phyloP scores from a whole-genome alignment of 2,329 filamentous ascomycete genomes.

The Botrytis pseudocinerea region DNA sequence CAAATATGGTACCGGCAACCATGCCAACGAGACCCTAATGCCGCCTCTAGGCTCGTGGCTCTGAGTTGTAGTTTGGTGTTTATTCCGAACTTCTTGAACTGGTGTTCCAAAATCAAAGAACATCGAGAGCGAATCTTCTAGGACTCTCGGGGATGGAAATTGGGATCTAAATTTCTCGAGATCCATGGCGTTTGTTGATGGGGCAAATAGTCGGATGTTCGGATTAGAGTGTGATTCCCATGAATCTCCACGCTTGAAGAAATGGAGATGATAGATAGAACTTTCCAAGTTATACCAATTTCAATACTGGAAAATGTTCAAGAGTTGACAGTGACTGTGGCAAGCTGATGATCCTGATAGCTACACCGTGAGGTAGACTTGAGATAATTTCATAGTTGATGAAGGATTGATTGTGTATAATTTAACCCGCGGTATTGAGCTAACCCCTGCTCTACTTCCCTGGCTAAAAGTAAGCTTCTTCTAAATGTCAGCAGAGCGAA shows the following conservation, averaged over 20 bases:
- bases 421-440: background rate
- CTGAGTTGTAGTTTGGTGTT: background rate
- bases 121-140: slow-evolving; percentile 27
- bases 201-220: background rate
- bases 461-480: slow-evolving; percentile 13
- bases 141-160: slow-evolving; percentile 5
- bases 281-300: background rate
- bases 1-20: slow-evolving; percentile 45
- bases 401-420: background rate
- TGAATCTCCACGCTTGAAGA: background rate
- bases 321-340: background rate
- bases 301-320: background rate
- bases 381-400: background rate
- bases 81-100: slow-evolving; percentile 12
- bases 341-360: slow-evolving; percentile 13
- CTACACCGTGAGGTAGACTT: background rate
- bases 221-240: background rate
- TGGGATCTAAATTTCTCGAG: background rate
- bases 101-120: slow-evolving; percentile 33
- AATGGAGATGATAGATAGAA: background rate
- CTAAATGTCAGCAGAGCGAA: slow-evolving; percentile 9
- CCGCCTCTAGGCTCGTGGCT: slow-evolving; percentile 28
- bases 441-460: background rate
- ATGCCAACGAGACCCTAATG: slow-evolving; percentile 47
- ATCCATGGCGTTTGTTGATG: background rate